phyloP scores from a whole-genome alignment of 2,329 filamentous ascomycete genomes.

The Fonsecaea pugnacius region DNA sequence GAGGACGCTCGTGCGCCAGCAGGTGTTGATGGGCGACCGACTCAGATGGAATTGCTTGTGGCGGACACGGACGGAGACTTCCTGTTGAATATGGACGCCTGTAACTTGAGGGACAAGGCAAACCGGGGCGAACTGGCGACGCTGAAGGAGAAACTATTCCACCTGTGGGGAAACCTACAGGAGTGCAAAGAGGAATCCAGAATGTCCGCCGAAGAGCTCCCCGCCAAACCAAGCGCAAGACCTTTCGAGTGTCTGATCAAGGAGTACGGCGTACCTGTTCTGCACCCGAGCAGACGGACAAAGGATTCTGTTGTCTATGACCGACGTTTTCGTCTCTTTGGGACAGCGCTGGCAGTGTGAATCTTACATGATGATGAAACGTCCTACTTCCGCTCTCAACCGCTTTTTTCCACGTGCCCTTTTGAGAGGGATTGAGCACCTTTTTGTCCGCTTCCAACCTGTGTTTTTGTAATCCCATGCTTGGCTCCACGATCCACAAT shows the following conservation, averaged over 20 bases:
- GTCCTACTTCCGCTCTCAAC: neutral
- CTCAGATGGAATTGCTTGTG: constrained; percentile 70
- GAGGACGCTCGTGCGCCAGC: constrained; percentile 64
- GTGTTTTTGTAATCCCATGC: neutral
- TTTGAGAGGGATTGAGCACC: neutral
- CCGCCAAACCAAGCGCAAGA: constrained; percentile 49
- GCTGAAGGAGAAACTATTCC: constrained; percentile 72
- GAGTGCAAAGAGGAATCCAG: constrained; percentile 61
- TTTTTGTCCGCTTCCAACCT: neutral
- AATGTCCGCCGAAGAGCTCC: constrained; percentile 27
- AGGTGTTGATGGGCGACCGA: constrained; percentile 44
- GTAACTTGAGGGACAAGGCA: constrained; percentile 58
- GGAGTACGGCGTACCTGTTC: constrained; percentile 65
- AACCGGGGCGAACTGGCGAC: constrained; percentile 54
- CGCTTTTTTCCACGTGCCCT: neutral
- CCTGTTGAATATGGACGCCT: constrained; percentile 60
- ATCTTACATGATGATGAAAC: constrained; percentile 15
- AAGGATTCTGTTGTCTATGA: constrained; percentile 56
- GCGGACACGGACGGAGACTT: constrained; percentile 62
- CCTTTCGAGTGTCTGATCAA: constrained; percentile 73
- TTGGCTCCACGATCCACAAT: neutral
- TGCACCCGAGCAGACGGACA: constrained; percentile 41
- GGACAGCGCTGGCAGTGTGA: constrained; percentile 60
- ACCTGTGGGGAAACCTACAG: constrained; percentile 84
- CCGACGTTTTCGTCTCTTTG: constrained; percentile 67